Evolutionary conservation across 2,329 filamentous ascomycete species (phyloP).

Genomic region (Arthroderma uncinatum): DNA sequence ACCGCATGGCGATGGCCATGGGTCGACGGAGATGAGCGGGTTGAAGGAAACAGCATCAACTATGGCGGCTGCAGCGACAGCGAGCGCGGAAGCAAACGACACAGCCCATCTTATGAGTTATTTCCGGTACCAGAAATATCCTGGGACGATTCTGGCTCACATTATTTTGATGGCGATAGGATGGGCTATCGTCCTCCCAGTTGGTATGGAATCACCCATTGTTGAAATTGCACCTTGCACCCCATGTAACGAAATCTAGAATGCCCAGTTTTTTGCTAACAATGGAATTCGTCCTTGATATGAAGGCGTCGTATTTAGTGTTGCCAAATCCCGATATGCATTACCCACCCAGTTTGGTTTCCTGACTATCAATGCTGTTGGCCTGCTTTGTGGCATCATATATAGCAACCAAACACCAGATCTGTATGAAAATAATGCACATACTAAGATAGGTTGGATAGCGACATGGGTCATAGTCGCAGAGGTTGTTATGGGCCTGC

Average conservation of each 20-base stretch:
- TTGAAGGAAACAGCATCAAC: slow-evolving; percentile 17
- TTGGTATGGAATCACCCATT: slow-evolving; percentile 44
- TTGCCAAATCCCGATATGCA: slow-evolving; percentile 65
- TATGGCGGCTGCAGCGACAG: slow-evolving; percentile 13
- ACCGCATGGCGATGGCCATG: slow-evolving; percentile 26
- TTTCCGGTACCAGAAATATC: slow-evolving; percentile 32
- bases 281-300: neutral
- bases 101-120: slow-evolving; percentile 31
- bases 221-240: slow-evolving; percentile 8
- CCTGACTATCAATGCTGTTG: slow-evolving; percentile 51
- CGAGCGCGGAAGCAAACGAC: slow-evolving; percentile 21
- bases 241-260: neutral
- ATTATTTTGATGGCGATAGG: slow-evolving; percentile 57
- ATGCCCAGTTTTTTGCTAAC: slow-evolving; percentile 5
- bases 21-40: slow-evolving; percentile 23
- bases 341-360: slow-evolving; percentile 60
- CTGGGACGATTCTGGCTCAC: slow-evolving; percentile 52
- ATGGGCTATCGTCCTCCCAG: slow-evolving; percentile 63
- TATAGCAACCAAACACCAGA: slow-evolving; percentile 78
- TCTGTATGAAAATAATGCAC: slow-evolving; percentile 76
- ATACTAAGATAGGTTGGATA: slow-evolving; percentile 80
- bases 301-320: slow-evolving; percentile 71
- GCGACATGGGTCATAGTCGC: slow-evolving; percentile 59
- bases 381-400: slow-evolving; percentile 52
- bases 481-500: slow-evolving; percentile 58